Evolutionary conservation across 139 green algal species (phyloP), one percentile per base, ranked within the genome.

Genomic region (Chlorella sp.): DNA sequence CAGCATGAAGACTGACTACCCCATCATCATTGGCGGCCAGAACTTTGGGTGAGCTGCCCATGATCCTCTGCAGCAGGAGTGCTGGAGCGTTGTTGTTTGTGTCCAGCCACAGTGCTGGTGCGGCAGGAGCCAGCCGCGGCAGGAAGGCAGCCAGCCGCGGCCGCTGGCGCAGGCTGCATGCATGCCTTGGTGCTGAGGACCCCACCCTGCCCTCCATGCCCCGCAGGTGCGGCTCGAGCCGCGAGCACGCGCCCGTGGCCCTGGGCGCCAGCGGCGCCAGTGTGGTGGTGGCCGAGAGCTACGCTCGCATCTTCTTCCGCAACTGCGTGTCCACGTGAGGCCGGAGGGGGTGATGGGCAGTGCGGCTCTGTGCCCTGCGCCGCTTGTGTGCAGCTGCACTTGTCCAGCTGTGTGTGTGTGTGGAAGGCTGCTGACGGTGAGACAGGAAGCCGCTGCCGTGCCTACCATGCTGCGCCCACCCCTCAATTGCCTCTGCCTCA

Each of bases 251-350:
- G 4, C 96, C 96, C 15, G 95, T 99, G 16, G 94, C 95, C 16
- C 89, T 99, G 63, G 96, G 96, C 11, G 96, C 96, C 28, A 87
- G 92, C 81, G 95, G 95, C 92, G 87, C 64, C 30, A 75, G 85
- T 65, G 95, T 94, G 17, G 94, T 98, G 30, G 93, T 99, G 32
- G 93, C 96, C 1, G 86, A 99, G 89, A 97, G 94, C 5, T 99
- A 98, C 88, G 96, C 96, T 0, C 94, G 96, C 78, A 99, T 99
- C 87, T 99, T 98, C 91, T 99, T 99, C 92, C 88, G 96, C 47
- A 99, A 99, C 89, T 98, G 95, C 90, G 97, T 99, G 23, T 90
- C 95, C 71, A 99, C 96, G 90, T 97, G 70, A 92, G 89, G 79
- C 17, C 9, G 44, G 6, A 9, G 7, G 51, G 51, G 51, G 51